These are phyloP conservation scores for Peronospora tabacina DNA, from an alignment of 352 stramenopile genomes.

Conservation along the genomic window DNA sequence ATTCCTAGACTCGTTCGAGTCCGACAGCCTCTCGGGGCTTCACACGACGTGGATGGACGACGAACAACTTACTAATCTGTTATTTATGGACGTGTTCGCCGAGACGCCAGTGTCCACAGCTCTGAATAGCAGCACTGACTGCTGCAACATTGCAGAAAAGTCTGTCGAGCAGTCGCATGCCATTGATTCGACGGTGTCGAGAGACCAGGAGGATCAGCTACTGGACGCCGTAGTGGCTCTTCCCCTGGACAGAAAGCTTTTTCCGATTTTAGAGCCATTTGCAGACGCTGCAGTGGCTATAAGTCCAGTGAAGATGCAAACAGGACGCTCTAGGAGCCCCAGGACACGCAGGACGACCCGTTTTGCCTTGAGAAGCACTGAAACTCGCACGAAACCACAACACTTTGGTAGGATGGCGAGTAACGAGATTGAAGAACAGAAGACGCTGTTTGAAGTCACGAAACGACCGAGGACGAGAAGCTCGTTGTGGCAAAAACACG, in stretches of 20 bases:
- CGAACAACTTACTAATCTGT: slow-evolving; percentile 35
- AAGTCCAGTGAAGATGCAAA: slow-evolving; percentile 19
- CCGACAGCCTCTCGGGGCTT: slow-evolving; percentile 27
- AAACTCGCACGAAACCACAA: slow-evolving; percentile 8
- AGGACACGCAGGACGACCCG: slow-evolving; percentile 8
- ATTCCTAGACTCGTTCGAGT: slow-evolving; percentile 24
- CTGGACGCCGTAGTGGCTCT: slow-evolving; percentile 29
- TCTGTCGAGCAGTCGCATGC: slow-evolving; percentile 27
- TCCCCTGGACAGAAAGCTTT: slow-evolving; percentile 39
- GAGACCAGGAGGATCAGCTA: slow-evolving; percentile 23
- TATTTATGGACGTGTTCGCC: slow-evolving; percentile 28
- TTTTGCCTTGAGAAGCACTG: slow-evolving; percentile 11
- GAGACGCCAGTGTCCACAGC: slow-evolving; percentile 20
- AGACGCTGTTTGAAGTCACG: slow-evolving; percentile 5
- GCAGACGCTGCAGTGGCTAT: slow-evolving; percentile 15
- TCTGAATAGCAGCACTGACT: slow-evolving; percentile 17
- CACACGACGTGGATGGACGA: slow-evolving; percentile 43
- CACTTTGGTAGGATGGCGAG: slow-evolving; percentile 7
- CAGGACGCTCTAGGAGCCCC: slow-evolving; percentile 15
- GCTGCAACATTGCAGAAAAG: slow-evolving; percentile 15
- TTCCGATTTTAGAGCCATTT: slow-evolving; percentile 48
- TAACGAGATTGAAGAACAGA: slow-evolving; percentile 6
- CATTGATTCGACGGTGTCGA: slow-evolving; percentile 31
- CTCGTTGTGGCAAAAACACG: slow-evolving; percentile 40
- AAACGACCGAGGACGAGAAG: slow-evolving; percentile 24